Evolutionary conservation across 306 rosid genomes (phyloP), one percentile per base, ranked within the genome.

Genomic region (Rubus parviflorus): DNA sequence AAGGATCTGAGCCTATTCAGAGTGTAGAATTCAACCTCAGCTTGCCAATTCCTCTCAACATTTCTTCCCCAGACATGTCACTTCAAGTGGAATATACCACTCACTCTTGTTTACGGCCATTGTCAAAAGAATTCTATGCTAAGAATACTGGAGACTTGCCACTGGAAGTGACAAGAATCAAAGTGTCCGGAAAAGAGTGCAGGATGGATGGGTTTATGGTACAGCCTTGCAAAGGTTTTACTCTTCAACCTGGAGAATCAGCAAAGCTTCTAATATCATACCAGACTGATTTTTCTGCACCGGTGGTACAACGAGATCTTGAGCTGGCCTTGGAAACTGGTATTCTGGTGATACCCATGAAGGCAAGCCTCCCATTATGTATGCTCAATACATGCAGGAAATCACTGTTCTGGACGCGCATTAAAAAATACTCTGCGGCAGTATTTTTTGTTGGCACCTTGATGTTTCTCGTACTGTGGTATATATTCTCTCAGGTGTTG

Each of bases 91-190:
- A 88, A 79, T 89, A 85, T 76, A 80, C 82, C 53, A 64, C 84
- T 64, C 77, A 75, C 76, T 84, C 88, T 72, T 95, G 98, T 80
- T 88, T 91, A 43, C 86, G 61, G 68, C 89, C 88, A 40, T 81
- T 87, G 12, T 76, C 76, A 71, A 95, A 90, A 86, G 87, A 90
- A 84, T 79, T 95, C 20, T 88, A 85, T 70, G 97, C 92, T 72
- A 92, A 89, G 90, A 95, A 95, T 83, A 88, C 81, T 0, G 98
- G 98, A 63, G 97, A 95, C 81, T 72, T 95, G 79, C 91, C 95
- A 2, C 74, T 95, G 80, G 90, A 84, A 80, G 93, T 95, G 79
- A 89, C 63, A 82, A 82, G 80, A 74, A 90, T 92, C 68, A 76
- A 84, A 70, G 90, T 95, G 54, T 89, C 97, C 5, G 97, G 98